Evolutionary conservation across 1,284 basidiomycete species (phyloP), one percentile per base, ranked within the genome.

Genomic region (Crocinoboletus sp.): DNA sequence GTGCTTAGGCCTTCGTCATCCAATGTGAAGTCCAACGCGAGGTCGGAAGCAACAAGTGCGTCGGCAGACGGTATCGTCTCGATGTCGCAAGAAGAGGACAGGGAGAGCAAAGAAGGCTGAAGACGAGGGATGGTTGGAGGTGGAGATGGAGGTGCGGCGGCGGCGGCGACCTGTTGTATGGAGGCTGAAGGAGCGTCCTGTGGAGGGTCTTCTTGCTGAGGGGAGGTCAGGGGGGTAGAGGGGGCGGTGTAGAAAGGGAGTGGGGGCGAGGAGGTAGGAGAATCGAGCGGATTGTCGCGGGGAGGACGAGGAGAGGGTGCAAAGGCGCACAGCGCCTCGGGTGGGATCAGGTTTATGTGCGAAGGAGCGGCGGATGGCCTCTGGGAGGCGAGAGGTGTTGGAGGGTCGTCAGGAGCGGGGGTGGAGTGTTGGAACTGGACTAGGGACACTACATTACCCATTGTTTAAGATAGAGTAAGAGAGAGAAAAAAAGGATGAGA

Each of bases 1-100:
- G 87, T 78, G 61, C 71, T 89, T 43, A 95, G 77, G 45, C 82
- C 78, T 57, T 94, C 88, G 48, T 84, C 80, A 45, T 86, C 82
- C 55, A 86, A 66, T 19, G 69, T 69, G 29, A 80, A 65, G 59
- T 82, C 78, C 38, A 74, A 51, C 28, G 70, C 60, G 29, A 72
- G 56, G 55, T 77, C 73, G 23, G 63, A 51, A 11, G 55, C 46
- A 11, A 50, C 44, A 35, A 67, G 47, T 8, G 49, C 61, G 15
- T 67, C 55, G 0, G 38, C 35, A 6, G 58, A 38, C n/a, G 64
- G 63, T 45, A 67, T 55, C 9, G 52, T 65, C 43, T 66, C 65
- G 5, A 65, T 51, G 29, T 53, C 57, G 36, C 51, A 64, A 23
- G 48, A 12, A 11, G 53, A 15, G 23, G 41, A 28, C 17, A 43